Base-by-base conservation (phyloP, 1,139 yeast genomes). In the Debaryomyces robertsiae region DNA sequence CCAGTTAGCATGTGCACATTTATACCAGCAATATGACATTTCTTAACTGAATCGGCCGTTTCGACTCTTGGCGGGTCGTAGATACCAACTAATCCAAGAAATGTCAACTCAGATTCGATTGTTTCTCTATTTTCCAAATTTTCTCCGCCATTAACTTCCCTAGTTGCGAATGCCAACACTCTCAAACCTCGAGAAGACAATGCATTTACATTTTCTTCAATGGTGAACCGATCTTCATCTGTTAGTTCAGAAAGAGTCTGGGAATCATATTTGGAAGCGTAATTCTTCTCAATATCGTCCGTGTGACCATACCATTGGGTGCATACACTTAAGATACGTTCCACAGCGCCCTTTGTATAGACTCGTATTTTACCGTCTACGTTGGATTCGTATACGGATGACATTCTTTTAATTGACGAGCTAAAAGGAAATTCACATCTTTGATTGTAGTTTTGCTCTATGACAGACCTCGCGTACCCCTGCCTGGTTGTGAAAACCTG, bases 1-100 rank as follows among this genome's bases (percentile, higher is more conserved):
- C 95, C 94, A 18, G 94, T 86, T 40, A 86, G 77, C 94, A 86
- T 86, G 53, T 82, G 90, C 35, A 86, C 94, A 52, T 82, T 81
- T 50, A 86, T 82, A 41, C 94, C 94, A 15, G 94, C 94, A 36
- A 61, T 67, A 55, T 84, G 91, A 57, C 93, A 85, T 49, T 68
- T 62, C 50, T 75, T 75, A 28, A 86, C 94, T 3, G 89, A 80
- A 9, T 68, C 75, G 11, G 83, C 81, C 14, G 90, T 79, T 65
- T 85, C 93, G 6, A 73, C 70, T 53, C 95, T 75, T 41, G 94
- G 94, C 17, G 94, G 94, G 59, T 86, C 94, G 58, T 86, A 85
- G 47, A 86, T 84, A 46, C 95, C 94, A 50, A 84, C 80, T 28
- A 86, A 67, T 1, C 94, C 94, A 39, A 79, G 68, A 53, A 86